Base-by-base conservation (phyloP, 305 asterid genomes). In the Rubia peregrina region DNA sequence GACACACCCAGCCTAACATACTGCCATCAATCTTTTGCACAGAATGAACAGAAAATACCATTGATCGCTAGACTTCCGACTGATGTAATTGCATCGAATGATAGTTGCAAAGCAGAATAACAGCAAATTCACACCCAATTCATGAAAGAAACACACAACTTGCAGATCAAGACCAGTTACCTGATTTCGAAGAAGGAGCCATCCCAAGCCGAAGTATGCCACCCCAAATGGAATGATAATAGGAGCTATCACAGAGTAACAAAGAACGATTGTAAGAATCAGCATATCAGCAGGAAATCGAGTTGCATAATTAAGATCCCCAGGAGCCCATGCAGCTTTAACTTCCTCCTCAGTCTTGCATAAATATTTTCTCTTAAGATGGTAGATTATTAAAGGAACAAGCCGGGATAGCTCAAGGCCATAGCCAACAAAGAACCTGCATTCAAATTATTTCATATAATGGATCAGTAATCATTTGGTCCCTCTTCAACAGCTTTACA, bases 181-280 rank as follows among this genome's bases (percentile, higher is more conserved):
- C 96, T 93, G 98, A 75, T 93, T 93, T 21, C 98, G 87, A 33
- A 90, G 87, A 61, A 93, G 74, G 40, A 93, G 87, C 98, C 98
- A 93, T 60, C 96, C 98, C 77, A 93, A 77, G 66, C 95, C 96
- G 43, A 90, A 89, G 91, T 90, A 93, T 33, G 78, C 65, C 11
- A 83, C 92, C 4, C 98, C 98, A 68, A 93, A 93, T 8, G 89
- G 90, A 61, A 93, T 71, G 42, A 93, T 93, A 5, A 93, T 69
- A 24, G 98, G 98, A 5, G 96, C 88, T 43, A 93, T 89, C 51
- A 86, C 91, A 0, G 98, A 90, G 74, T 93, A 93, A 82, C 97
- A 93, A 42, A 91, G 78, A 48, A 82, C 85, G 71, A 93, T 75
- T 1, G 95, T 90, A 65, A 89, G 67, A 43, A 89, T 70, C 46